These are phyloP conservation scores for Candida glaebosa DNA, from an alignment of 805 yeast species.

Conservation along the genomic window DNA sequence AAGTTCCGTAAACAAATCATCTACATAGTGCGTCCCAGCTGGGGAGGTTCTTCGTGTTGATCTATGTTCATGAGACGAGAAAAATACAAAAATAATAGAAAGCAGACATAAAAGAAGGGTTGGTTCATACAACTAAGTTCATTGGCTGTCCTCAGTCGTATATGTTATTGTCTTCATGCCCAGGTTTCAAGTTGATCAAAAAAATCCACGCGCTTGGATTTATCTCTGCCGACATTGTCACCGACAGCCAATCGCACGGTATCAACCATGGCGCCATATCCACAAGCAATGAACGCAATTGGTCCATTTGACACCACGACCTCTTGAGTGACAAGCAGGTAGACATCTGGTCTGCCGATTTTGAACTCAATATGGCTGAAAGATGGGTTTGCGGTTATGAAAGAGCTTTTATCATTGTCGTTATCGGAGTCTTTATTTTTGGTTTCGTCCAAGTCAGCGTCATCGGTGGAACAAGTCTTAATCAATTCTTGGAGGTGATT, in stretches of 20 bases:
- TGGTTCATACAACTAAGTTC: no score
- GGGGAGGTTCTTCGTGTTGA: no score
- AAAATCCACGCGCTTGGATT: conserved; percentile 51
- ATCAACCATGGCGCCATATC: conserved; percentile 42
- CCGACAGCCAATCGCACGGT: conserved; percentile 22
- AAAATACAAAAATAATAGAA: no score
- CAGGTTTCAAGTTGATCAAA: conserved; percentile 73
- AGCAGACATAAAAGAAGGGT: no score
- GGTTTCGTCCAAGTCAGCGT: conserved; percentile 1
- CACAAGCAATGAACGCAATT: conserved; percentile 46
- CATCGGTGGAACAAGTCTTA: neutral
- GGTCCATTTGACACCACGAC: conserved; percentile 32
- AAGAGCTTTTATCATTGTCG: neutral
- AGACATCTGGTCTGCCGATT: conserved; percentile 41
- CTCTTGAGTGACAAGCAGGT: conserved; percentile 32
- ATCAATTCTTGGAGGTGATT: neutral
- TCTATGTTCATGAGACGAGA: no score
- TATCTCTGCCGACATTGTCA: conserved; percentile 14
- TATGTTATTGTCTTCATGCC: no score
- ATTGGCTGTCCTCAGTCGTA: no score
- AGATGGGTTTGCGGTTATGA: conserved; percentile 3
- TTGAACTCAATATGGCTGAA: conserved; percentile 36
- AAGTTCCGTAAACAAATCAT: no score
- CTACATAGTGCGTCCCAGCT: no score
- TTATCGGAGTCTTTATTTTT: neutral